Percentiles rank a stretch among this genome's conserved stretches.
Conservation (phyloP, 345 rosid species). For the Citrus hindsii region DNA sequence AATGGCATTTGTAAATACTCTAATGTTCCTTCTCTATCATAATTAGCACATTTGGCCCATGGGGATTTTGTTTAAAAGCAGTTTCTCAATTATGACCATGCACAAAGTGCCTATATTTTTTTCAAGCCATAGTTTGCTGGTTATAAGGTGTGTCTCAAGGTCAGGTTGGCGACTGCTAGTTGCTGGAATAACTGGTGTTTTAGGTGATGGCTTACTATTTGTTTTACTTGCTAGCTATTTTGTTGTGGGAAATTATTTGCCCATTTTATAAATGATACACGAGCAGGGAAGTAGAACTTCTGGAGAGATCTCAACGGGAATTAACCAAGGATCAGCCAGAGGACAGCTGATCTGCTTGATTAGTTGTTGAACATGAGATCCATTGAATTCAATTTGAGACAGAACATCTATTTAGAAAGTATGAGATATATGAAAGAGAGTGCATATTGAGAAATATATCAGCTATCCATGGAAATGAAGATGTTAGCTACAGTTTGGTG, state of each 20-base stretch:
- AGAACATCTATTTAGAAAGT: not conserved
- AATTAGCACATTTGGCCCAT: too few species aligned
- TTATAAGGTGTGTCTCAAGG: not conserved
- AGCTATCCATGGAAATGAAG: not conserved
- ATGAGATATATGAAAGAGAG: not conserved
- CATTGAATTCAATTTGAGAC: not conserved
- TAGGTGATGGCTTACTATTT: not conserved
- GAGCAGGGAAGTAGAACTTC: not conserved
- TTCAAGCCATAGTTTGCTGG: not conserved
- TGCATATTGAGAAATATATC: not conserved
- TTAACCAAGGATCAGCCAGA: not conserved
- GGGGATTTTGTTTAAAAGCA: not conserved
- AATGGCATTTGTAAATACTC: not conserved
- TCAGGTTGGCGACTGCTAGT: not conserved
- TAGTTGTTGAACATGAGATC: not conserved
- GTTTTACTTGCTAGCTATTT: not conserved
- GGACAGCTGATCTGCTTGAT: not conserved
- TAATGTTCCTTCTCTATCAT: not conserved
- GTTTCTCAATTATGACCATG: not conserved
- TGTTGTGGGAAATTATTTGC: not conserved
- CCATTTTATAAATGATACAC: not conserved
- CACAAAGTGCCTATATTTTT: not conserved
- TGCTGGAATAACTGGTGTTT: not conserved
- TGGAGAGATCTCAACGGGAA: not conserved
- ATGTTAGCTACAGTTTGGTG: not conserved